A percentile compares a stretch with the other conserved stretches of the same genome.
Conservation (phyloP, 169 alveolate genomes). For the Eimeria sp. region DNA sequence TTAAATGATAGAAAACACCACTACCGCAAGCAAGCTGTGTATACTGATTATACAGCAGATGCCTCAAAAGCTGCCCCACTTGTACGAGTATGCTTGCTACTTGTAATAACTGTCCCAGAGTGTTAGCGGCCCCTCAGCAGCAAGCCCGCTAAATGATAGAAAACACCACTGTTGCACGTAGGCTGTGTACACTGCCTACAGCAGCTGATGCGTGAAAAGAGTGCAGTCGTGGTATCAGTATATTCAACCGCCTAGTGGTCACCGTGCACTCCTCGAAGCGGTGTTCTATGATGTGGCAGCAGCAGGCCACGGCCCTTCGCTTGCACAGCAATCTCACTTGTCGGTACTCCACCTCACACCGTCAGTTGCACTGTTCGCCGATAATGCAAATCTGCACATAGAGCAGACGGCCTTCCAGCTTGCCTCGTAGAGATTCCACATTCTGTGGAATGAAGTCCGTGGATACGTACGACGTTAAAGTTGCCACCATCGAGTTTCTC, state of each 20-base stretch:
- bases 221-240: background rate
- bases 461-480: constrained; percentile 62
- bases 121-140: background rate
- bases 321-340: background rate
- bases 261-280: background rate
- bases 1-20: too few relatives aligned
- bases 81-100: background rate
- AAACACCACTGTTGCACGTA: background rate
- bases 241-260: background rate
- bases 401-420: constrained; percentile 58
- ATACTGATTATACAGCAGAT: too few relatives aligned
- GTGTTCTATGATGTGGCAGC: background rate
- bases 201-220: background rate
- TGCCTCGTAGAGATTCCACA: constrained; percentile 55
- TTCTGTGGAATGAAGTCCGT: constrained; percentile 74
- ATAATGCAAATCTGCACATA: constrained; percentile 69
- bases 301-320: background rate
- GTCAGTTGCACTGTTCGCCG: constrained; percentile 64
- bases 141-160: background rate
- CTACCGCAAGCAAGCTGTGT: too few relatives aligned
- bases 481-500: constrained; percentile 75
- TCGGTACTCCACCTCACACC: background rate
- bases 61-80: too few relatives aligned
- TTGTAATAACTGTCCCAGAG: background rate
- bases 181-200: background rate